phyloP scores from a whole-genome alignment of 805 yeast genomes.

The Zygotorulaspora danielsina region DNA sequence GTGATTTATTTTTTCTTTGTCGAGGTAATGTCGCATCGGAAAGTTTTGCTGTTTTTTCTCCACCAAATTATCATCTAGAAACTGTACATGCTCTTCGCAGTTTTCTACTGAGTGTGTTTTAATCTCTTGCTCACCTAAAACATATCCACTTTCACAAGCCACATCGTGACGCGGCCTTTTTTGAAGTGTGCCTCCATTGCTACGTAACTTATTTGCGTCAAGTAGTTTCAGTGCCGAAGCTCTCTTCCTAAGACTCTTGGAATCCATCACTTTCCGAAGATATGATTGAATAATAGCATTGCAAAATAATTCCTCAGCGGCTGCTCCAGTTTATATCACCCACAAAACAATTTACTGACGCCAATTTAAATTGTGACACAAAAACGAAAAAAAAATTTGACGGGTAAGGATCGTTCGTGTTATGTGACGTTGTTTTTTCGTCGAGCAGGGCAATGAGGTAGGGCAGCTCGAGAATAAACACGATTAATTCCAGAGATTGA shows the following conservation, averaged over 20 bases:
- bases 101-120: no score
- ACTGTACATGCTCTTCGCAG: slow-evolving; percentile 3
- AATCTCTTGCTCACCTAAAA: no score
- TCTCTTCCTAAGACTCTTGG: slow-evolving; percentile 3
- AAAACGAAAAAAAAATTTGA: not conserved
- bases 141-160: no score
- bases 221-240: not conserved
- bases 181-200: no score
- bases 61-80: slow-evolving; percentile 9
- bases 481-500: not conserved
- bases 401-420: not conserved
- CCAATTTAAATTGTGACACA: not conserved
- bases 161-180: no score
- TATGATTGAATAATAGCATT: no score
- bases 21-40: slow-evolving; percentile 10
- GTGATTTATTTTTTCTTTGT: slow-evolving; percentile 16
- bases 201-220: not conserved
- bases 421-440: not conserved
- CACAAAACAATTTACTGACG: no score
- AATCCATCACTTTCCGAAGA: not conserved
- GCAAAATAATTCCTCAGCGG: not conserved
- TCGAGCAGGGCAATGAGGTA: no score
- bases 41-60: not conserved
- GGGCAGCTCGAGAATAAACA: not conserved
- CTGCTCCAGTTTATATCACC: no score